Percentiles rank a stretch among this genome's conserved stretches.
phyloP scores from a whole-genome alignment of 768 basidiomycete species.

The Pleurotus giganteus region DNA sequence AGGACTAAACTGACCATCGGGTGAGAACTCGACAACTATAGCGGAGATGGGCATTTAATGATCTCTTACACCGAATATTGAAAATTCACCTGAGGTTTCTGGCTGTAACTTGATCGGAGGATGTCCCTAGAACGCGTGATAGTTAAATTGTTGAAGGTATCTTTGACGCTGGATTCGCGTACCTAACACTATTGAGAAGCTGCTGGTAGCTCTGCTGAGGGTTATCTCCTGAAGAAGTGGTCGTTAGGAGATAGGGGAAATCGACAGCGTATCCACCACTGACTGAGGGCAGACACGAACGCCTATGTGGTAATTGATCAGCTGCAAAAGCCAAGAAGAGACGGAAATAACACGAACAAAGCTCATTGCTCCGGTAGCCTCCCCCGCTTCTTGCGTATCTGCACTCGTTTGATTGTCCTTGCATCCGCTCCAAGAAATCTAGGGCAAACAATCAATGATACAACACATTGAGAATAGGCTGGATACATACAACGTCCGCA shows the following conservation, averaged over 20 bases:
- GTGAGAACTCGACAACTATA: constrained; percentile 35
- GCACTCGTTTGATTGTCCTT: constrained; percentile 83
- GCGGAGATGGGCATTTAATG: not conserved
- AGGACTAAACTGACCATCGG: constrained; percentile 34
- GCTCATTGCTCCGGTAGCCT: constrained; percentile 79
- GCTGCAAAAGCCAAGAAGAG: not conserved
- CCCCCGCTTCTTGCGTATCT: constrained; percentile 64
- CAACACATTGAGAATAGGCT: not conserved
- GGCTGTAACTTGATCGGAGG: constrained; percentile 45
- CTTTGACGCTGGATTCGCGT: no score
- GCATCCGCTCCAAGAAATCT: constrained; percentile 83
- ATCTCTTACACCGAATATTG: constrained; percentile 5
- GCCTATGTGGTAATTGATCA: constrained; percentile 33
- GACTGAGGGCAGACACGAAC: constrained; percentile 56
- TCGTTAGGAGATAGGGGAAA: not conserved
- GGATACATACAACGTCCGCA: constrained; percentile 78
- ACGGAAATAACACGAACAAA: constrained; percentile 43
- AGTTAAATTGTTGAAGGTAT: not conserved
- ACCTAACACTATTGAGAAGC: constrained; percentile 31
- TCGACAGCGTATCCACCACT: constrained; percentile 15
- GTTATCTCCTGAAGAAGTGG: constrained; percentile 34
- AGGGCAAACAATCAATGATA: not conserved
- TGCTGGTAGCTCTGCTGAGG: constrained; percentile 51
- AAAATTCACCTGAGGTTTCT: constrained; percentile 56
- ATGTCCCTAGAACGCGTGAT: constrained; percentile 40